Evolutionary conservation across 1,284 basidiomycete genomes (phyloP).

Genomic region (Boletus holoroseus): DNA sequence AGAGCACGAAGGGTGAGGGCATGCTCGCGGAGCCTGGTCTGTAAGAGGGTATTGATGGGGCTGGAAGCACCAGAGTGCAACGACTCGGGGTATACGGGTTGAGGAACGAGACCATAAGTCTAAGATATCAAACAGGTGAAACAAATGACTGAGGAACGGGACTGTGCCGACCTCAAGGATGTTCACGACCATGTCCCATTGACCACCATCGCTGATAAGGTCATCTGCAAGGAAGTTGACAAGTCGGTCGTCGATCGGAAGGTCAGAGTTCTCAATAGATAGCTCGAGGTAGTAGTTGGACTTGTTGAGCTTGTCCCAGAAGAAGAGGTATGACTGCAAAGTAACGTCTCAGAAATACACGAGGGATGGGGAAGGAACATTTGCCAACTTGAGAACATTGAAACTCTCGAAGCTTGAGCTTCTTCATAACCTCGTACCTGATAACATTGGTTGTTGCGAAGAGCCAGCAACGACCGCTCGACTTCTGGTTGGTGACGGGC

Average conservation of each 20-base stretch:
- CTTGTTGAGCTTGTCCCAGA: slow-evolving; percentile 95
- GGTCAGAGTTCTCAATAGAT: slow-evolving; percentile 76
- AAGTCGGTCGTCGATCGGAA: slow-evolving; percentile 78
- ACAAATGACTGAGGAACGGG: background rate
- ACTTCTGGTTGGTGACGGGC: slow-evolving; percentile 85
- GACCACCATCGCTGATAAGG: slow-evolving; percentile 88
- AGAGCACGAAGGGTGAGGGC: slow-evolving; percentile 75
- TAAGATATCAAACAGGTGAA: slow-evolving; percentile 20
- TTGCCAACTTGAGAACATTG: slow-evolving; percentile 75
- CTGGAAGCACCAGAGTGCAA: slow-evolving; percentile 72
- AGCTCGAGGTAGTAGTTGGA: slow-evolving; percentile 91
- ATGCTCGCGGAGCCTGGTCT: slow-evolving; percentile 88
- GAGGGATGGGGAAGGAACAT: background rate
- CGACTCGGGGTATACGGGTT: slow-evolving; percentile 81
- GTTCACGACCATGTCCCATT: slow-evolving; percentile 95
- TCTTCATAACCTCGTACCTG: slow-evolving; percentile 80
- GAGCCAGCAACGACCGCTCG: slow-evolving; percentile 86
- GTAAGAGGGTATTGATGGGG: slow-evolving; percentile 75
- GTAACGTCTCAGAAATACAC: slow-evolving; percentile 11
- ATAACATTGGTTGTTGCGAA: slow-evolving; percentile 89
- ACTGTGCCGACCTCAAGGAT: slow-evolving; percentile 52
- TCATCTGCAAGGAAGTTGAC: slow-evolving; percentile 71
- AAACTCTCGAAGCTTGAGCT: slow-evolving; percentile 81
- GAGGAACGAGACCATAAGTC: slow-evolving; percentile 83
- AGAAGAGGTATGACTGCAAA: slow-evolving; percentile 77